Conservation (phyloP, 176 grass and related monocot genomes). For the Rhynchospora pubera region DNA sequence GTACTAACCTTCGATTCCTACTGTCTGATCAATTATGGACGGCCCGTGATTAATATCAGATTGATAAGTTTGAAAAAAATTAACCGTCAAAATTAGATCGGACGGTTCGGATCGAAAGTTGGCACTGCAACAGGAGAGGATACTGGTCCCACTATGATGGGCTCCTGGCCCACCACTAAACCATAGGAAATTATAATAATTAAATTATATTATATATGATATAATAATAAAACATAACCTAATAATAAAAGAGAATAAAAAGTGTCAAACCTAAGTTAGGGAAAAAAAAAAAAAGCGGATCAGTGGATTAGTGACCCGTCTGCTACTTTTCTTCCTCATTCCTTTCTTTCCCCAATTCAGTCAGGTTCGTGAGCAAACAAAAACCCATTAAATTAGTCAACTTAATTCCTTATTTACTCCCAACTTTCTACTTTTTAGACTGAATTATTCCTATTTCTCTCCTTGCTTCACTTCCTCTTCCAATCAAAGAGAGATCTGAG, state of each 20-base stretch:
- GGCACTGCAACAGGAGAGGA: no score
- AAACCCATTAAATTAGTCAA: conserved; percentile 13
- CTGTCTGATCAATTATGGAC: no score
- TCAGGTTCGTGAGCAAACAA: not conserved
- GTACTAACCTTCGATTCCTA: no score
- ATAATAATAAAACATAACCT: not conserved
- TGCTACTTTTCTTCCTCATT: not conserved
- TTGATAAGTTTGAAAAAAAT: no score
- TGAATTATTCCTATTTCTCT: not conserved
- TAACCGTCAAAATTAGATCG: no score
- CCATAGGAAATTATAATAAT: not conserved
- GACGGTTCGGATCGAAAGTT: no score
- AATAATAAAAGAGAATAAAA: not conserved
- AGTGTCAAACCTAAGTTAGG: not conserved
- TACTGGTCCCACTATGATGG: not conserved
- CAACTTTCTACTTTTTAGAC: not conserved
- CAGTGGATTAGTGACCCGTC: not conserved
- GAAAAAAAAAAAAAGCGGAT: not conserved
- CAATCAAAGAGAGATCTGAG: not conserved
- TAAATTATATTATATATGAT: no score
- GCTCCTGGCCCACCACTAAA: conserved; percentile 3
- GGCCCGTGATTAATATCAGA: no score
- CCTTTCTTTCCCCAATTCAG: not conserved
- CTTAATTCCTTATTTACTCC: not conserved
- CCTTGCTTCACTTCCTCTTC: not conserved